Base-by-base conservation (phyloP, 345 rosid genomes). In the Salix koriyanagi region DNA sequence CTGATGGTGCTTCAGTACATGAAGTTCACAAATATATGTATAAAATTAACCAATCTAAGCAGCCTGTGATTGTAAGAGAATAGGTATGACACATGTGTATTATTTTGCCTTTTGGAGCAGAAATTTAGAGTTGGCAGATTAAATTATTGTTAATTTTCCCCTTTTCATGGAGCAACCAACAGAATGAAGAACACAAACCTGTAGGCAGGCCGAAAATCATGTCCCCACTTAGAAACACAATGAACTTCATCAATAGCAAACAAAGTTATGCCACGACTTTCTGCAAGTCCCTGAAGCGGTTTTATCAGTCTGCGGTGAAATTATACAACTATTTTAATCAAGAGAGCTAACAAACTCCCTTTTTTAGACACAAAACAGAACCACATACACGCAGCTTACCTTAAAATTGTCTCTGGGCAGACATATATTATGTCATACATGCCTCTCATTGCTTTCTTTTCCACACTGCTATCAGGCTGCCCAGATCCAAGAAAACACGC, bases 401-500 rank as follows among this genome's bases (percentile, higher is more conserved):
- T 87, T 70, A 89, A 69, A 58, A 92, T 70, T 7, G 96, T 89
- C 87, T 94, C 97, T 21, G 98, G 97, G 76, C 98, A 94, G 83
- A 91, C 90, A 85, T 94, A 94, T 78, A 94, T 83, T 77, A 94
- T 83, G 74, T 81, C 84, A 75, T 94, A 94, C 90, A 84, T 83
- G 80, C 97, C 98, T 71, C 82, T 86, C 93, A 94, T 86, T 21
- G 98, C 98, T 82, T 92, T 92, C 83, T 89, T 78, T 84, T 94
- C 97, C 48, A 94, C 91, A 16, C 79, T 82, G 77, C 85, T 90
- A 79, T 94, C 98, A 62, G 90, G 90, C 84, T 94, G 98, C 72
- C 98, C 98, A 75, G 98, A 94, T 54, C 97, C 98, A 74, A 94
- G 98, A 82, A 94, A 94, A 81, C 97, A 94, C 77, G 98, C 94